phyloP scores from a whole-genome alignment of 495 filamentous ascomycete species.

The Gamarada debralockiae region DNA sequence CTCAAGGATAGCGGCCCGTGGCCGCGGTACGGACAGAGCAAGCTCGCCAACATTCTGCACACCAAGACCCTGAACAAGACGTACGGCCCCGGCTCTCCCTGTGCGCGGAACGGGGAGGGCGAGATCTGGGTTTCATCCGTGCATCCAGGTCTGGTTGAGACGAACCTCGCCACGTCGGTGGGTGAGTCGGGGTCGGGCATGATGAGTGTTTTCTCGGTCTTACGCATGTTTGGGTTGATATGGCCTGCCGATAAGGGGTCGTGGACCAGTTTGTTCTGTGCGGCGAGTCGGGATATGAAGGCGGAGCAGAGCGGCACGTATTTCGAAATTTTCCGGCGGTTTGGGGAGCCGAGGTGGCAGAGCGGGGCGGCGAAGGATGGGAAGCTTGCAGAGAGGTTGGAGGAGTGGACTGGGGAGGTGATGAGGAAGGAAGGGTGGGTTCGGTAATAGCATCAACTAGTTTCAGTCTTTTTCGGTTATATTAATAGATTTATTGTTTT shows the following conservation, averaged over 20 bases:
- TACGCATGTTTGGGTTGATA: constrained; percentile 25
- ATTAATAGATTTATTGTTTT: constrained; percentile 21
- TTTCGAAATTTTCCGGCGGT: constrained; percentile 28
- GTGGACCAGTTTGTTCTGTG: constrained; percentile 40
- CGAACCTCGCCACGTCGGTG: constrained; percentile 20
- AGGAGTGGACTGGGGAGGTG: constrained; percentile 24
- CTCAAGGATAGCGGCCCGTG: constrained; percentile 36
- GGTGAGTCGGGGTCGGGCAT: constrained; percentile 17
- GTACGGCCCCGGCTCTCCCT: constrained; percentile 38
- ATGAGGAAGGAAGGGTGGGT: constrained; percentile 35
- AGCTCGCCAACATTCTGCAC: constrained; percentile 68
- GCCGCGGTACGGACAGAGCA: constrained; percentile 59
- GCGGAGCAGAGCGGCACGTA: constrained; percentile 37
- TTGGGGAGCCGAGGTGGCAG: constrained; percentile 33
- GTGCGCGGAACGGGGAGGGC: constrained; percentile 27
- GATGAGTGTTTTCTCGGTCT: constrained; percentile 24
- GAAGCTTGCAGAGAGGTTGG: constrained; percentile 32
- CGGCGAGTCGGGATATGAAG: constrained; percentile 38
- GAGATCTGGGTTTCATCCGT: constrained; percentile 38
- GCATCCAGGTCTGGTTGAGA: constrained; percentile 42
- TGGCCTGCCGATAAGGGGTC: constrained; percentile 35
- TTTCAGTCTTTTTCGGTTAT: constrained; percentile 23
- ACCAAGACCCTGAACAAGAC: constrained; percentile 45
- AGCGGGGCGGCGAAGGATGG: constrained; percentile 27
- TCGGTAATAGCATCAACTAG: constrained; percentile 20